Evolutionary conservation across 1,139 yeast species (phyloP).

Genomic region (Yarrowia galli): DNA sequence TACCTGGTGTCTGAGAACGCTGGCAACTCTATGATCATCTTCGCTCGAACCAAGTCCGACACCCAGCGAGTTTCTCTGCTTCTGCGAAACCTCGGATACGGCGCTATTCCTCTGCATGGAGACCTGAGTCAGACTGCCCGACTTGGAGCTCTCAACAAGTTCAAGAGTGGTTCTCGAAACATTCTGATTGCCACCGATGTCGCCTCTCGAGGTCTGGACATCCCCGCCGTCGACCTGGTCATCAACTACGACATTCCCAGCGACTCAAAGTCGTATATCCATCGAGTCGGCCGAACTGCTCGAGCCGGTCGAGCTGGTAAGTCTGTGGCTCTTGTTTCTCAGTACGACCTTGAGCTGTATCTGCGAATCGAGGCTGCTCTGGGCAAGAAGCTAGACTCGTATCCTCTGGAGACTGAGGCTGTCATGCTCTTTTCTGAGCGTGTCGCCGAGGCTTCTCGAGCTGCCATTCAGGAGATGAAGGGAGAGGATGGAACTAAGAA

Average conservation of each 20-base stretch:
- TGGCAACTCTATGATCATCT: slow-evolving; percentile 88
- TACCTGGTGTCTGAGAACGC: slow-evolving; percentile 81
- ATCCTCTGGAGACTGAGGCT: slow-evolving; percentile 77
- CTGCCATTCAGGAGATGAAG: slow-evolving; percentile 84
- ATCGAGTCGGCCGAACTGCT: slow-evolving; percentile 97
- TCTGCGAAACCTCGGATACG: slow-evolving; percentile 80
- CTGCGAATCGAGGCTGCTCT: slow-evolving; percentile 74
- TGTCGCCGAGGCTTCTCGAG: slow-evolving; percentile 91
- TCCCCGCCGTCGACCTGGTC: slow-evolving; percentile 92
- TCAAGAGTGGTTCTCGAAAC: slow-evolving; percentile 81
- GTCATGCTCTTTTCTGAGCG: slow-evolving; percentile 82
- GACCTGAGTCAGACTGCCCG: slow-evolving; percentile 92
- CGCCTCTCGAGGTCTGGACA: slow-evolving; percentile 97
- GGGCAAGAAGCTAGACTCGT: slow-evolving; percentile 82
- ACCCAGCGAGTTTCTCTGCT: slow-evolving; percentile 88
- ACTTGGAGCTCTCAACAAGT: slow-evolving; percentile 89
- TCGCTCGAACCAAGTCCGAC: slow-evolving; percentile 95
- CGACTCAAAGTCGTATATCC: slow-evolving; percentile 97
- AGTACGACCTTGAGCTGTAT: slow-evolving; percentile 89
- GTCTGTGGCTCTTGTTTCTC: slow-evolving; percentile 90
- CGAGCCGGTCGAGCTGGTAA: slow-evolving; percentile 97
- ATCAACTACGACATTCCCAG: slow-evolving; percentile 95
- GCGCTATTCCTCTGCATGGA: slow-evolving; percentile 94
- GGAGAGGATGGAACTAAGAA: slow-evolving; percentile 62
- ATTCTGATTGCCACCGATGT: slow-evolving; percentile 96